Percentiles rank a stretch among this genome's conserved stretches.
These are phyloP conservation scores for Mortierella sp. DNA, from an alignment of 371 early-diverging fungal genomes.

Conservation along the genomic window DNA sequence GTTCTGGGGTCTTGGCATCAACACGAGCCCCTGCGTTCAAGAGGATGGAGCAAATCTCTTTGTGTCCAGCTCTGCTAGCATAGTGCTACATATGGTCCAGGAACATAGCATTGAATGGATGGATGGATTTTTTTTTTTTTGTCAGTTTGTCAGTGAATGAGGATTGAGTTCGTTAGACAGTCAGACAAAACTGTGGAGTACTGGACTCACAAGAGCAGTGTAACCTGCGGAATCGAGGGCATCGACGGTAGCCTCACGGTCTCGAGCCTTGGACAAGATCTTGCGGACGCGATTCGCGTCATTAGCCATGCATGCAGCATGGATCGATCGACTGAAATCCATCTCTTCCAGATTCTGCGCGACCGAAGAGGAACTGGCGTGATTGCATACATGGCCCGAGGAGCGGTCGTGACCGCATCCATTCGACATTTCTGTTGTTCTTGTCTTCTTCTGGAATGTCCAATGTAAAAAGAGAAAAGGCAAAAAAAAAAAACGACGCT, in stretches of 20 bases:
- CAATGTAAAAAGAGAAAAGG: slow-evolving; percentile 1
- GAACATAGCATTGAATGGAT: neutral
- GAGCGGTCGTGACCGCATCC: slow-evolving; percentile 25
- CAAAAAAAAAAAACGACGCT: neutral
- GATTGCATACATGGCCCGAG: slow-evolving; percentile 43
- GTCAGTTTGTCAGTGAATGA: no score
- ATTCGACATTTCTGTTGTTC: neutral
- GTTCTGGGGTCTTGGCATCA: slow-evolving; percentile 42
- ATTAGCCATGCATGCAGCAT: slow-evolving; percentile 46
- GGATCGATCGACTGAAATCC: slow-evolving; percentile 47
- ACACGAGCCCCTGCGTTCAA: slow-evolving; percentile 44
- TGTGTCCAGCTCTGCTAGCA: slow-evolving; percentile 46
- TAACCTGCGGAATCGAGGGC: slow-evolving; percentile 44
- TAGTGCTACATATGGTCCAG: slow-evolving; percentile 26
- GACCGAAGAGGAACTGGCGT: slow-evolving; percentile 21
- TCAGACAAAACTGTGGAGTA: neutral
- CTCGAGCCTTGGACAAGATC: slow-evolving; percentile 28
- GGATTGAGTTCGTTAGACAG: neutral
- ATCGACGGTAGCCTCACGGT: slow-evolving; percentile 28
- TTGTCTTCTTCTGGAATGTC: neutral
- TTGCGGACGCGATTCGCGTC: slow-evolving; percentile 24
- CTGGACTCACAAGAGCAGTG: slow-evolving; percentile 28
- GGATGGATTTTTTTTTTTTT: neutral
- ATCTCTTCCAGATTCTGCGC: slow-evolving; percentile 46
- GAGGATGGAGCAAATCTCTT: slow-evolving; percentile 35